phyloP scores from a whole-genome alignment of 78 protist genomes.

The Isochrysis galbana region DNA sequence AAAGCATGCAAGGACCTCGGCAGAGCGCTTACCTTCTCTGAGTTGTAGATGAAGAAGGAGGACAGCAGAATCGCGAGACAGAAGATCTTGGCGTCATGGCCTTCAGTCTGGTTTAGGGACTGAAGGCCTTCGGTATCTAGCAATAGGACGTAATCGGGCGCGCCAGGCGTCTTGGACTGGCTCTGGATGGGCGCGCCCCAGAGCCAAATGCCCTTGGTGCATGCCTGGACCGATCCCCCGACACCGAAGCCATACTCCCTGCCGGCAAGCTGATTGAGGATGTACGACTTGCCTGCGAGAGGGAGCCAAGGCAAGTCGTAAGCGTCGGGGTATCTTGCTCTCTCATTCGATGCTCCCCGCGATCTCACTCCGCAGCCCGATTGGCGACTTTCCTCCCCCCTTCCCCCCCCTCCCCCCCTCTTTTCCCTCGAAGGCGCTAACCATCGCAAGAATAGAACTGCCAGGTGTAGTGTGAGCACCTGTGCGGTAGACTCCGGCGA shows the following conservation, averaged over 20 bases:
- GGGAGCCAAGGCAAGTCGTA: too few relatives aligned
- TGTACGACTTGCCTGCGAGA: not conserved
- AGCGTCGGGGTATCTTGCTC: too few relatives aligned
- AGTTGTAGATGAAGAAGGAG: constrained; percentile 51
- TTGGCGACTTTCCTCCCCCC: too few relatives aligned
- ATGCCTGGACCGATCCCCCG: constrained; percentile 44
- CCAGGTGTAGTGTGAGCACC: too few relatives aligned
- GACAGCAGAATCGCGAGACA: constrained; percentile 37
- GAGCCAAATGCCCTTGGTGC: constrained; percentile 58
- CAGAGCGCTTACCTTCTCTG: not conserved
- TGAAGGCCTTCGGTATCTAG: constrained; percentile 55
- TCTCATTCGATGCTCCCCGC: too few relatives aligned
- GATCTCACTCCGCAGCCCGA: too few relatives aligned
- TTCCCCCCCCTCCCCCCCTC: too few relatives aligned
- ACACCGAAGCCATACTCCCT: not conserved
- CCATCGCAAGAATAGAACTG: too few relatives aligned
- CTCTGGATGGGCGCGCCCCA: constrained; percentile 35
- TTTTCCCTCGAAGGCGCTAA: too few relatives aligned
- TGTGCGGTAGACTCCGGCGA: constrained; percentile 29
- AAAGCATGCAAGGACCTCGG: too few relatives aligned
- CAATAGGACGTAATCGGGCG: not conserved
- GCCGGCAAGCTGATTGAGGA: constrained; percentile 6
- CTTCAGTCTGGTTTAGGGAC: not conserved
- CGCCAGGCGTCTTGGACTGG: not conserved
- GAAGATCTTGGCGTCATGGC: constrained; percentile 51